These are phyloP conservation scores for Populus hybrid DNA, from an alignment of 441 rosid genomes.

Conservation along the genomic window DNA sequence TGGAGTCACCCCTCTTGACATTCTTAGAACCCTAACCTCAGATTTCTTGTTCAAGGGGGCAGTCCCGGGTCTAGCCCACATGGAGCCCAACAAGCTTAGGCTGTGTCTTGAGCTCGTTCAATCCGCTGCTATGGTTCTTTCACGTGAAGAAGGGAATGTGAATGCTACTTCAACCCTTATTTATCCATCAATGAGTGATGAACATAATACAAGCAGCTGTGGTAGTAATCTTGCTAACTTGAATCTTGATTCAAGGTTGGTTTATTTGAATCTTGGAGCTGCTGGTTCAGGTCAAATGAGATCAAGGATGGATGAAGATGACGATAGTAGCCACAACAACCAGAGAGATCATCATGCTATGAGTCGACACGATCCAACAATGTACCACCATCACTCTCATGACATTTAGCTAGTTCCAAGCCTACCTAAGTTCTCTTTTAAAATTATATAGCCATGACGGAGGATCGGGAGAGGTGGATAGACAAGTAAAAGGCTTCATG, in stretches of 20 bases:
- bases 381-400: conserved; percentile 75
- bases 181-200: conserved; percentile 65
- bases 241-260: conserved; percentile 83
- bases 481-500: conserved; percentile 26
- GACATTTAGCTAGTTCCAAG: conserved; percentile 20
- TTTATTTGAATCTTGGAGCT: conserved; percentile 87
- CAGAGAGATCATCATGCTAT: conserved; percentile 50
- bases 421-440: neutral
- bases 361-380: conserved; percentile 60
- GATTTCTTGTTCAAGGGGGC: conserved; percentile 99
- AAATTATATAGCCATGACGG: conserved; percentile 19
- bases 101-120: conserved; percentile 97
- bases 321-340: conserved; percentile 41
- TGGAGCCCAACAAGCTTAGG: conserved; percentile 92
- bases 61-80: conserved; percentile 87
- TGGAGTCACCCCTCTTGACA: conserved; percentile 88
- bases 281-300: conserved; percentile 57
- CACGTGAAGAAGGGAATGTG: conserved; percentile 80
- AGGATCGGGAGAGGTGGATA: conserved; percentile 21
- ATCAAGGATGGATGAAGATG: conserved; percentile 50
- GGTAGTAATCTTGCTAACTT: conserved; percentile 38
- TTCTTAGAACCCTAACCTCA: conserved; percentile 90
- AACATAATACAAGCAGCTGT: conserved; percentile 60
- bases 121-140: conserved; percentile 90
- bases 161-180: conserved; percentile 45